Evolutionary conservation across 176 grass and related monocot genomes (phyloP).

Genomic region (Ensete ventricosum): DNA sequence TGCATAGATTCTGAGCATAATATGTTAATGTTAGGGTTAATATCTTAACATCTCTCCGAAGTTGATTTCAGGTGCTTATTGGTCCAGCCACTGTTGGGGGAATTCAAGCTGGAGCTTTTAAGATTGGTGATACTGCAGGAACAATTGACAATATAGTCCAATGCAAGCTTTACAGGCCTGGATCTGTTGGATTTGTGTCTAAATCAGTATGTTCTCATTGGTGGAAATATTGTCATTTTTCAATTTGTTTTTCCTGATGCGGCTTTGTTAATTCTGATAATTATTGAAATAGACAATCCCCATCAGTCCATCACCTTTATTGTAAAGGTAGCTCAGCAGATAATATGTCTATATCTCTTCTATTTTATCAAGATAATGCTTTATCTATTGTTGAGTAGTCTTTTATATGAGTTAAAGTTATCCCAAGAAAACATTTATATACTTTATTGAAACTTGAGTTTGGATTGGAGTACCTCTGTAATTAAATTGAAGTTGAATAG

Average conservation of each 20-base stretch:
- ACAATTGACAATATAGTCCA: constrained; percentile 97
- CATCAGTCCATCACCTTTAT: too few relatives aligned
- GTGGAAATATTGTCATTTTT: not conserved
- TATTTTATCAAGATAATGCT: too few relatives aligned
- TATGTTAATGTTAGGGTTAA: not conserved
- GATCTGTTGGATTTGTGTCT: constrained; percentile 95
- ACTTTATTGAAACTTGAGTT: too few relatives aligned
- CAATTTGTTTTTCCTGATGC: not conserved
- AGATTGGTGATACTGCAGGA: constrained; percentile 98
- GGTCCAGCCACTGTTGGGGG: constrained; percentile 96
- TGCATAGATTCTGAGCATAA: not conserved
- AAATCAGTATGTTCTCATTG: constrained; percentile 66
- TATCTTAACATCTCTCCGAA: not conserved
- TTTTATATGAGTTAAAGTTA: too few relatives aligned
- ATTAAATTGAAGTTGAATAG: too few relatives aligned
- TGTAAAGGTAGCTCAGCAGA: too few relatives aligned
- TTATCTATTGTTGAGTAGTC: too few relatives aligned
- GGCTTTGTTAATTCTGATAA: constrained; percentile 6
- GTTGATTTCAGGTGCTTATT: constrained; percentile 62
- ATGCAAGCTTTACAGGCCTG: constrained; percentile 98
- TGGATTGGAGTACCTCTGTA: too few relatives aligned
- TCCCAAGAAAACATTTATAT: too few relatives aligned
- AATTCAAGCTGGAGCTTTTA: constrained; percentile 96
- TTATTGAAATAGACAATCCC: not conserved
- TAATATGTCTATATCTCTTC: too few relatives aligned